These are phyloP conservation scores for Pythium insidiosum DNA, from an alignment of 352 stramenopile species.

Conservation along the genomic window DNA sequence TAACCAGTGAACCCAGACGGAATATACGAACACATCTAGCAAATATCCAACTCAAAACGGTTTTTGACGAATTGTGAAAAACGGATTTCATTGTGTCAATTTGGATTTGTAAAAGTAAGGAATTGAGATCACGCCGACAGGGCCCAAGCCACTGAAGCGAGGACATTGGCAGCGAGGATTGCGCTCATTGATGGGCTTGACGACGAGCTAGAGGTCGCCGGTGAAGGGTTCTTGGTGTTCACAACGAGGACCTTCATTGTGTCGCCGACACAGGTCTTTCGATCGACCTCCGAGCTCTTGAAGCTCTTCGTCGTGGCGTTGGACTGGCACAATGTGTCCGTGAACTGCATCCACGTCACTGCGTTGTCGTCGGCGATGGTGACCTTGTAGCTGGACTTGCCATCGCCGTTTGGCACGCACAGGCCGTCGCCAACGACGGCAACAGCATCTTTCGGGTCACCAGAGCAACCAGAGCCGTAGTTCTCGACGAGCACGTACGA, in stretches of 20 bases:
- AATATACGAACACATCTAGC: too few species aligned
- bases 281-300: background rate
- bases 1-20: conserved; percentile 6
- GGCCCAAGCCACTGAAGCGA: too few species aligned
- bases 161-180: too few species aligned
- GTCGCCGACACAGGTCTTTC: background rate
- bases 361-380: background rate
- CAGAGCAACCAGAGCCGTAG: background rate
- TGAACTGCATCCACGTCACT: conserved; percentile 1
- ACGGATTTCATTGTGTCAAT: too few species aligned
- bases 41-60: too few species aligned
- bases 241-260: background rate
- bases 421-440: conserved; percentile 3
- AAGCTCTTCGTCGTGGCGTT: background rate
- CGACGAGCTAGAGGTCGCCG: too few species aligned
- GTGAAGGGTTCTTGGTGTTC: too few species aligned
- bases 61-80: too few species aligned
- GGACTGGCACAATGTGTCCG: background rate
- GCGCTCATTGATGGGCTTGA: too few species aligned
- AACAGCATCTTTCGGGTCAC: background rate
- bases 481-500: conserved; percentile 4
- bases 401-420: background rate
- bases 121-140: too few species aligned
- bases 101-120: too few species aligned
- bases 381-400: conserved; percentile 1